Conservation (phyloP, 2,329 filamentous ascomycete species). For the Stagonosporopsis chrysanthemi region DNA sequence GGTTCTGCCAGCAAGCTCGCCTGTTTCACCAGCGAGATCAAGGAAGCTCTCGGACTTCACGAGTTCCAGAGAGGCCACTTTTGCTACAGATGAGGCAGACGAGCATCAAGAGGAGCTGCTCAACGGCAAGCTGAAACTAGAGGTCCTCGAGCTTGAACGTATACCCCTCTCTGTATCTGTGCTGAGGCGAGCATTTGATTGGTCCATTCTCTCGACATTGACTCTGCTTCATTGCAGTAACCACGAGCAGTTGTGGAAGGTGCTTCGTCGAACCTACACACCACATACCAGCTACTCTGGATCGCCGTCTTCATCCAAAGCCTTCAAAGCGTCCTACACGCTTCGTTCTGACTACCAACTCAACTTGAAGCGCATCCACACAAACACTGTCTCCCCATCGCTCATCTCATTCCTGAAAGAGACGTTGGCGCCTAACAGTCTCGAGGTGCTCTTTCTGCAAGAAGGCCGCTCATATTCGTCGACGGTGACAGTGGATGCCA, state of each 20-base stretch:
- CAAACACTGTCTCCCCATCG: slow-evolving; percentile 72
- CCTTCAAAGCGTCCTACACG: slow-evolving; percentile 50
- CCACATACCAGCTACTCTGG: slow-evolving; percentile 46
- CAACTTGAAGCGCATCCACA: slow-evolving; percentile 76
- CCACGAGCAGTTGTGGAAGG: slow-evolving; percentile 78
- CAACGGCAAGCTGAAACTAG: slow-evolving; percentile 69
- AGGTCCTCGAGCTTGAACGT: slow-evolving; percentile 76
- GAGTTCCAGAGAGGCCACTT: slow-evolving; percentile 7
- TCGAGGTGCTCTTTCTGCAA: slow-evolving; percentile 82
- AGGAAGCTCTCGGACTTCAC: slow-evolving; percentile 6
- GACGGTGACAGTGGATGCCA: slow-evolving; percentile 70
- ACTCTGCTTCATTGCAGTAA: slow-evolving; percentile 77
- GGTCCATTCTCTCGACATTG: slow-evolving; percentile 73
- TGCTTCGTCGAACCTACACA: slow-evolving; percentile 65
- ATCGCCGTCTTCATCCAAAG: slow-evolving; percentile 47
- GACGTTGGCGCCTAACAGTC: slow-evolving; percentile 76
- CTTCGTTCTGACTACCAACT: slow-evolving; percentile 56
- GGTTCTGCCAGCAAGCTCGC: slow-evolving; percentile 4
- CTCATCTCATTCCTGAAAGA: slow-evolving; percentile 79
- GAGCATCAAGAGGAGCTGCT: slow-evolving; percentile 50
- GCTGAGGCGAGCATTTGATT: slow-evolving; percentile 76
- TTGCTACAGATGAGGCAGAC: slow-evolving; percentile 8
- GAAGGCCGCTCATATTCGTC: slow-evolving; percentile 66
- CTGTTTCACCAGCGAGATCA: slow-evolving; percentile 2
- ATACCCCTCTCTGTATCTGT: slow-evolving; percentile 75